Evolutionary conservation across 2,329 filamentous ascomycete genomes (phyloP).

Genomic region (Penicillium sp.): DNA sequence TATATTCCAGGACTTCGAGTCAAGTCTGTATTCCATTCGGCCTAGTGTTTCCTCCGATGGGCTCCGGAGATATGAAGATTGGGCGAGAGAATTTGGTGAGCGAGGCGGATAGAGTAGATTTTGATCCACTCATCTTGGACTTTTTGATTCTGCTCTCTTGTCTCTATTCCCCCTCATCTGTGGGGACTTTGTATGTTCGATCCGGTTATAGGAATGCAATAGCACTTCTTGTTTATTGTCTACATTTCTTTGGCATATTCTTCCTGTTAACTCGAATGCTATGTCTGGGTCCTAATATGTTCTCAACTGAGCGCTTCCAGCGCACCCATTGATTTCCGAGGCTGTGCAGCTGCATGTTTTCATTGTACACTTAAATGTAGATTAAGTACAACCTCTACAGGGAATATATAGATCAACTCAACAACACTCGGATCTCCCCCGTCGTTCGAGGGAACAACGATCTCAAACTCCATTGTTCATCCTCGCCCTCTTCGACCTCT

Average conservation of each 20-base stretch:
- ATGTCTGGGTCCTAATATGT: too few relatives aligned
- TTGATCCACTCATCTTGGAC: neutral
- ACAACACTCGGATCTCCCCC: conserved; percentile 61
- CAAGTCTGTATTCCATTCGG: conserved; percentile 78
- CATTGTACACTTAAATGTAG: neutral
- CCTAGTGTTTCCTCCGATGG: conserved; percentile 86
- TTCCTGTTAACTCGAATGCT: neutral
- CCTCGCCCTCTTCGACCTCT: conserved; percentile 35
- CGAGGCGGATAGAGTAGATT: conserved; percentile 62
- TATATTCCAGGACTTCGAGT: conserved; percentile 74
- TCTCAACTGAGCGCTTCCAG: neutral
- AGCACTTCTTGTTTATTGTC: neutral
- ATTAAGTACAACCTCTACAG: neutral
- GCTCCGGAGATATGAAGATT: conserved; percentile 85
- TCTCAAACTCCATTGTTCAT: conserved; percentile 43
- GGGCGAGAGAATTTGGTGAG: conserved; percentile 91
- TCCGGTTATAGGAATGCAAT: conserved; percentile 3
- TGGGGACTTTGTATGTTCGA: neutral
- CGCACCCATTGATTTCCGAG: too few relatives aligned
- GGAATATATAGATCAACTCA: conserved; percentile 46
- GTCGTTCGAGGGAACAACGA: conserved; percentile 62
- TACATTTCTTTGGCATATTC: neutral
- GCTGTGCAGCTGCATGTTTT: too few relatives aligned
- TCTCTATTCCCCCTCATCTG: neutral
- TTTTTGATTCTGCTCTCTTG: neutral